Conservation (phyloP, 2,329 filamentous ascomycete genomes). For the Gnomoniopsis smithogilvyi region DNA sequence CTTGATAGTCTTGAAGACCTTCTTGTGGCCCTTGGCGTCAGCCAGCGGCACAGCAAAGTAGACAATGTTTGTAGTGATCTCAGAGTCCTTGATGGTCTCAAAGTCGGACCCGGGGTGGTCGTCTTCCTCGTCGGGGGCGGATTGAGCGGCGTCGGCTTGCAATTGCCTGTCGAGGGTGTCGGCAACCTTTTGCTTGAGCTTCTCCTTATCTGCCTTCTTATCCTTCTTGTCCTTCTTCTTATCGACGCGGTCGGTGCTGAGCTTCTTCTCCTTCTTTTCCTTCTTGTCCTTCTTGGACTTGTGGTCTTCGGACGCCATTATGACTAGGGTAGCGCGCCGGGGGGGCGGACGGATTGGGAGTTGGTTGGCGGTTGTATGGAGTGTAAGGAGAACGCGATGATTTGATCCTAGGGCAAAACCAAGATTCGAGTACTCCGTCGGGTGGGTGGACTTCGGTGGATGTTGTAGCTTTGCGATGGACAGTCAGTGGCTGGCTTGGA, state of each 20-base stretch:
- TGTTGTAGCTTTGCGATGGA: background rate
- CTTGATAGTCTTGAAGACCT: conserved; percentile 63
- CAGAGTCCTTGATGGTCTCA: conserved; percentile 37
- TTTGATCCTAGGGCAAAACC: background rate
- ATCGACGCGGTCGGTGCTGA: conserved; percentile 48
- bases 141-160: conserved; percentile 50
- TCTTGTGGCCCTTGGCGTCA: conserved; percentile 71
- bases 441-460: background rate
- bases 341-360: background rate
- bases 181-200: conserved; percentile 57
- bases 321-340: background rate
- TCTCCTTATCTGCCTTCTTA: conserved; percentile 73
- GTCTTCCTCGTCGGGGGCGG: conserved; percentile 36
- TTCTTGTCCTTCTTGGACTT: conserved; percentile 47
- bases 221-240: conserved; percentile 62
- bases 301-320: conserved; percentile 49
- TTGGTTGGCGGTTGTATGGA: background rate
- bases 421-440: background rate
- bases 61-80: conserved; percentile 55
- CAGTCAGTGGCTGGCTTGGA: background rate
- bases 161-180: conserved; percentile 64
- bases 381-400: background rate
- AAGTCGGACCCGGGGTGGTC: conserved; percentile 26
- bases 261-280: conserved; percentile 55
- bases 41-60: conserved; percentile 81